Evolutionary conservation across 2,329 filamentous ascomycete genomes (phyloP), one percentile per base, ranked within the genome.

Genomic region (Simplicillium aogashimaense): DNA sequence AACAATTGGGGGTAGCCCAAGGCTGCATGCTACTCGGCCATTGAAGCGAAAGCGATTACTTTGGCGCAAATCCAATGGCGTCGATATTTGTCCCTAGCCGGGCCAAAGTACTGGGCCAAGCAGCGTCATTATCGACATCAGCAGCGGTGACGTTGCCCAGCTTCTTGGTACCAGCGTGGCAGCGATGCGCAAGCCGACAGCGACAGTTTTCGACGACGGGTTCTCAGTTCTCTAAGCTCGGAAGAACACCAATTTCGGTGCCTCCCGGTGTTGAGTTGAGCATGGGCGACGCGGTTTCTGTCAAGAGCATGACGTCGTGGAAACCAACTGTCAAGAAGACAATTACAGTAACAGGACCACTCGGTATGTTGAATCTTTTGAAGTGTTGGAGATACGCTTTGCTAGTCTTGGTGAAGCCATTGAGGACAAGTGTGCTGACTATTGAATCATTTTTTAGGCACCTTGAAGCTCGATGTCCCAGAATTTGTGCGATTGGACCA

Each of bases 241-340:
- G 92, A 52, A 75, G 79, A 51, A 84, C 84, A 44, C 76, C 85
- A 17, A 75, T 95, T 39, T 81, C 86, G 40, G 72, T 95, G 28
- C 90, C 90, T 1, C 81, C 85, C 0, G 85, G 86, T 47, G 92
- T 98, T 42, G 83, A 83, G 38, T 70, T 98, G 33, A 66, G 76
- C 10, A 65, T 89, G 43, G 74, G 83, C 45, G 74, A 87, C 44
- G 75, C 80, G 4, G 64, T 60, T 39, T 53, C 69, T 25, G 66
- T 67, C 54, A 69, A 63, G 48, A 70, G 75, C 45, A 64, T 67
- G 40, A 79, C 76, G 32, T 74, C 75, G 31, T 80, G 78, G 46
- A 69, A 78, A 49, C 68, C 70, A 46, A 74, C 80, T 50, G 66
- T 75, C 28, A 79, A 75, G 54, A 76, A 78, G 50, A 83, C 69